Conservation (phyloP, 2,329 filamentous ascomycete genomes). For the Claviceps sp. region DNA sequence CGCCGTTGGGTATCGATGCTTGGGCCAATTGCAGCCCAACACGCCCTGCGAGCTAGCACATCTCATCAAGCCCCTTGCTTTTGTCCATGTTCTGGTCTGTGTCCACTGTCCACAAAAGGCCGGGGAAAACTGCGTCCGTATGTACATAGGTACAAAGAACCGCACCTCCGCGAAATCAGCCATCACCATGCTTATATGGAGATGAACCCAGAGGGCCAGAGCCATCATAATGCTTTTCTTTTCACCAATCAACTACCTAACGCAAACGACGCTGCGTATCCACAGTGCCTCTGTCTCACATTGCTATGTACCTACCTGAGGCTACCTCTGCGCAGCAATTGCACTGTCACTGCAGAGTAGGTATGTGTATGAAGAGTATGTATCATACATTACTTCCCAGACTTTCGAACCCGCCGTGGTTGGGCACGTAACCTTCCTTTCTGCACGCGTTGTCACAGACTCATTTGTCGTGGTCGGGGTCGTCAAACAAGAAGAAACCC, state of each 20-base stretch:
- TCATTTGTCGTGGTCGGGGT: not conserved
- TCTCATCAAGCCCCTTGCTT: not conserved
- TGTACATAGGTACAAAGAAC: not conserved
- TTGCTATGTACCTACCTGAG: not conserved
- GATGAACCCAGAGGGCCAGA: too few species aligned
- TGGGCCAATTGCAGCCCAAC: slow-evolving; percentile 24
- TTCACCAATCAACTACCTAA: not conserved
- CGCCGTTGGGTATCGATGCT: slow-evolving; percentile 26
- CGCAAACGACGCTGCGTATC: not conserved
- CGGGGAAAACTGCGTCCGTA: not conserved
- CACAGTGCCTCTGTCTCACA: not conserved
- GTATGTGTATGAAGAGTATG: too few species aligned
- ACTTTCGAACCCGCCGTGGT: not conserved
- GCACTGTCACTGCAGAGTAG: too few species aligned
- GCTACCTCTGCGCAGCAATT: too few species aligned
- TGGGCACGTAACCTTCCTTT: too few species aligned
- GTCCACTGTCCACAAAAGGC: too few species aligned
- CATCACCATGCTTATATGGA: too few species aligned
- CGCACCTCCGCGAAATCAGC: not conserved
- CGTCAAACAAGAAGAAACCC: not conserved
- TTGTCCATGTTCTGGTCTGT: not conserved
- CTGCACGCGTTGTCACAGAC: not conserved
- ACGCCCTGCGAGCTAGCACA: slow-evolving; percentile 7
- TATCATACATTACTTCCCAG: too few species aligned
- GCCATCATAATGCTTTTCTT: too few species aligned